Base-by-base conservation (phyloP, 805 yeast species). In the Schizosaccharomyces octosporus region DNA sequence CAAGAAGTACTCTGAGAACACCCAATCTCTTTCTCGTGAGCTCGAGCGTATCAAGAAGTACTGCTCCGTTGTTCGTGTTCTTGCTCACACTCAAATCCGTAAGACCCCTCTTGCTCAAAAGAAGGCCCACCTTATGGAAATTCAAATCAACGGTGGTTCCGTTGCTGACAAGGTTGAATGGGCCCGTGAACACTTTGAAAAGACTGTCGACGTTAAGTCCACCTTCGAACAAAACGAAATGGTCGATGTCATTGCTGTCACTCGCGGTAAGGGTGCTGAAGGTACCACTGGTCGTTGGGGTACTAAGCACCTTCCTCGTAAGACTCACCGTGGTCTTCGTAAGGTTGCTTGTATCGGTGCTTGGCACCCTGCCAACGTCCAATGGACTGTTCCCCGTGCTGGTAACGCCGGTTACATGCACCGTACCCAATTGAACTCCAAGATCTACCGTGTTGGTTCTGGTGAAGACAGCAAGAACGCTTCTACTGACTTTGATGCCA, bases 221-320 rank as follows among this genome's bases (percentile, higher is more conserved):
- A 97, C 93, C 73, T 85, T 93, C 76, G 98, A 90, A 83, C 95
- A 93, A 81, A 86, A 88, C 81, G 98, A 93, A 83, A 83, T 86
- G 84, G 83, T 93, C 72, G 99, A 93, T 73, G 97, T 87, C 73
- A 85, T 93, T 74, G 99, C 97, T 75, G 95, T 93, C 75, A 93
- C 98, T 85, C 90, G 86, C 84, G 99, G 99, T 93, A 96, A 93
- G 83, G 99, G 99, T 84, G 89, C 86, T 87, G 98, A 93, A 81
- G 99, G 99, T 89, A 97, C 90, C 74, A 93, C 99, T 82, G 96
- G 89, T 88, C 87, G 99, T 87, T 93, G 97, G 97, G 99, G 99
- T 77, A 93, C 98, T 85, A 94, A 89, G 89, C 89, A 85, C 84
- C 82, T 93, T 72, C 98, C 99, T 80, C 88, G 99, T 83, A 93